Conservation (phyloP, 2,329 filamentous ascomycete genomes). For the Arthrinium puccinioides region DNA sequence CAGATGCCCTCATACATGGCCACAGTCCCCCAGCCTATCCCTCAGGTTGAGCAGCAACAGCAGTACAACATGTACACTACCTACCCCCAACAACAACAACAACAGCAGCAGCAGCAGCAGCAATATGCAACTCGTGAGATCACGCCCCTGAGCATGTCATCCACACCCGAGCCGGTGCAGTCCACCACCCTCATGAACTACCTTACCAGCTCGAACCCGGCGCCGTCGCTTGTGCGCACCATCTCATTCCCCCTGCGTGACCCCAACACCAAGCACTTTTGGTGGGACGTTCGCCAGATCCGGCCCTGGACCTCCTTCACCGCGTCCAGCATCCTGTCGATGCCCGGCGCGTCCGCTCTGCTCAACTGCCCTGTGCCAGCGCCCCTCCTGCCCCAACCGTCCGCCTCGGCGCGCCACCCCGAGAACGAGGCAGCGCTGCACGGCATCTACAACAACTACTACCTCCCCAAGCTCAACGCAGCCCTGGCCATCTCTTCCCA, state of each 20-base stretch:
- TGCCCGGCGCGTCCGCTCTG: conserved; percentile 66
- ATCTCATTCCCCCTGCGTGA: conserved; percentile 63
- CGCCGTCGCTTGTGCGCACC: conserved; percentile 73
- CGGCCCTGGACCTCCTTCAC: conserved; percentile 79
- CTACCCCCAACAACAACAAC: no score
- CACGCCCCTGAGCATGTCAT: conserved; percentile 27
- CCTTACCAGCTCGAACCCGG: conserved; percentile 72
- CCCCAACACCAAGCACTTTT: conserved; percentile 73
- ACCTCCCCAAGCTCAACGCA: conserved; percentile 80
- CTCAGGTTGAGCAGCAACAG: conserved; percentile 31
- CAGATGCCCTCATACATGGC: conserved; percentile 55
- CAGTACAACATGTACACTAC: conserved; percentile 39
- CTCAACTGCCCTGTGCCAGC: conserved; percentile 62
- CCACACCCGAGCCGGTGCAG: conserved; percentile 37
- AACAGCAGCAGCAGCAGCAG: not conserved
- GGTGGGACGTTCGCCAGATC: conserved; percentile 92
- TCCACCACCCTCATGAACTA: conserved; percentile 71
- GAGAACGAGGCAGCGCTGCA: conserved; percentile 74
- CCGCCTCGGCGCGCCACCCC: conserved; percentile 55
- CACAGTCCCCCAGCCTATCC: conserved; percentile 17
- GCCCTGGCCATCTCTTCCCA: conserved; percentile 72
- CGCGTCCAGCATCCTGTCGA: conserved; percentile 59
- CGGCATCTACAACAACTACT: conserved; percentile 68
- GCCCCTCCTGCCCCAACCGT: conserved; percentile 52
- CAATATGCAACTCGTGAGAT: conserved; percentile 37